Evolutionary conservation across 768 basidiomycete genomes (phyloP).

Genomic region (Rubroboletus satanas): DNA sequence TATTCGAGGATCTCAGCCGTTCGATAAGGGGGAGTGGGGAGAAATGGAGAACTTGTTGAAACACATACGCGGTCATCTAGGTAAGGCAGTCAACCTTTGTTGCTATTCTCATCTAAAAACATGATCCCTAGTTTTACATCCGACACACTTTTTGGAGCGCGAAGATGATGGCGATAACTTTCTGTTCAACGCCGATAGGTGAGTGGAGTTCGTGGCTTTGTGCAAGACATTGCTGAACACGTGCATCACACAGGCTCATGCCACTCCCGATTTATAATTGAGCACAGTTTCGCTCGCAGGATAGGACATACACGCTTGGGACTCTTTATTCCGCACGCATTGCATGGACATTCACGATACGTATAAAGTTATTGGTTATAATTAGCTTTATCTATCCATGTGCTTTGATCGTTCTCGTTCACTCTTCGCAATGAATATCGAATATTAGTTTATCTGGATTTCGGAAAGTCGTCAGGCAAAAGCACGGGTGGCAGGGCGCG

Average conservation of each 20-base stretch:
- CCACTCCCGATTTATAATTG: conserved; percentile 74
- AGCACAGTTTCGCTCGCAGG: background rate
- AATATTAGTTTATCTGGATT: conserved; percentile 21
- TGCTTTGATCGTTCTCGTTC: background rate
- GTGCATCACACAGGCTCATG: conserved; percentile 40
- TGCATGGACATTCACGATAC: conserved; percentile 2
- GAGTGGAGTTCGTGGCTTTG: conserved; percentile 14
- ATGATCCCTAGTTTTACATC: conserved; percentile 63
- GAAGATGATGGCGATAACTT: conserved; percentile 93
- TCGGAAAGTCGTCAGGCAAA: background rate
- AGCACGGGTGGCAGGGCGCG: background rate
- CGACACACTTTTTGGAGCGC: conserved; percentile 86
- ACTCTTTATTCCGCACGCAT: background rate
- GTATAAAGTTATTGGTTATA: background rate
- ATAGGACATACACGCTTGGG: background rate
- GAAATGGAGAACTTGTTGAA: conserved; percentile 84
- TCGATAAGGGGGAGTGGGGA: conserved; percentile 77
- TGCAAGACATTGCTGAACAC: conserved; percentile 4
- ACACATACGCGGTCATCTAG: conserved; percentile 81
- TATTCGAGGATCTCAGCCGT: conserved; percentile 58
- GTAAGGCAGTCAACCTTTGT: conserved; percentile 40
- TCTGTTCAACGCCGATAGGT: conserved; percentile 86
- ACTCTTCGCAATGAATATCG: conserved; percentile 18
- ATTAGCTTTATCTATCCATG: background rate
- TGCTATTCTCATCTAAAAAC: background rate